Conservation (phyloP, 768 basidiomycete genomes). For the Amylocystis lapponica region DNA sequence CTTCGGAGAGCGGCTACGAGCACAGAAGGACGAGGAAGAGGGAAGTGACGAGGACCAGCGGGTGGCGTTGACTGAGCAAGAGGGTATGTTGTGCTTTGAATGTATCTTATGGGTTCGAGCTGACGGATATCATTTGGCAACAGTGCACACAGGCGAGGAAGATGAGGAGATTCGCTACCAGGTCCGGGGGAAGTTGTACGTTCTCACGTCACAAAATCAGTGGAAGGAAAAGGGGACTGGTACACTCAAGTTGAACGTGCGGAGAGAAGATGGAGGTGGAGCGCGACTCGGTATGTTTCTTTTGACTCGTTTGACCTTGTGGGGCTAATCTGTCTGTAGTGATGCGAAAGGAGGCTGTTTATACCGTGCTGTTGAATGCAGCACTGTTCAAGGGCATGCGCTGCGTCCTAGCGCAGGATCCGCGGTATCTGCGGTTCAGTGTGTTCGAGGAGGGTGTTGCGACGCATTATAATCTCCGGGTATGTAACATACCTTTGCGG, state of each 20-base stretch:
- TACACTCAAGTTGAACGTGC: constrained; percentile 62
- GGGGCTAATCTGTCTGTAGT: constrained; percentile 35
- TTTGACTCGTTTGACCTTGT: neutral
- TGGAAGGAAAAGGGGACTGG: constrained; percentile 83
- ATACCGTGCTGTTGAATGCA: constrained; percentile 66
- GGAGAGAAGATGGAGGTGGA: constrained; percentile 54
- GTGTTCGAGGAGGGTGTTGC: constrained; percentile 56
- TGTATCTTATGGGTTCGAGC: neutral
- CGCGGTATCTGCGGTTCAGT: constrained; percentile 73
- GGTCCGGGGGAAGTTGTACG: constrained; percentile 71
- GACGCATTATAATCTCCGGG: constrained; percentile 72
- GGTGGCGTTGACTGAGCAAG: constrained; percentile 58
- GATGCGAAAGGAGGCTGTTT: constrained; percentile 84
- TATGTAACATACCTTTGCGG: constrained; percentile 27
- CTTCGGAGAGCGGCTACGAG: constrained; percentile 66
- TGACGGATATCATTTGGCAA: neutral
- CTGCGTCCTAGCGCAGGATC: constrained; percentile 67
- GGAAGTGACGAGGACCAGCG: constrained; percentile 45
- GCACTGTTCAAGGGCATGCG: constrained; percentile 77
- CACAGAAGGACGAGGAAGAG: constrained; percentile 53
- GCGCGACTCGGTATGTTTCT: constrained; percentile 58
- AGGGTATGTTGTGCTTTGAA: constrained; percentile 38
- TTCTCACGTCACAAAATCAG: constrained; percentile 47
- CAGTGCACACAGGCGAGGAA: constrained; percentile 77
- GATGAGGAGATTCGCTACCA: constrained; percentile 74